Conservation (phyloP, 495 filamentous ascomycete genomes). For the Immersiella caudata region DNA sequence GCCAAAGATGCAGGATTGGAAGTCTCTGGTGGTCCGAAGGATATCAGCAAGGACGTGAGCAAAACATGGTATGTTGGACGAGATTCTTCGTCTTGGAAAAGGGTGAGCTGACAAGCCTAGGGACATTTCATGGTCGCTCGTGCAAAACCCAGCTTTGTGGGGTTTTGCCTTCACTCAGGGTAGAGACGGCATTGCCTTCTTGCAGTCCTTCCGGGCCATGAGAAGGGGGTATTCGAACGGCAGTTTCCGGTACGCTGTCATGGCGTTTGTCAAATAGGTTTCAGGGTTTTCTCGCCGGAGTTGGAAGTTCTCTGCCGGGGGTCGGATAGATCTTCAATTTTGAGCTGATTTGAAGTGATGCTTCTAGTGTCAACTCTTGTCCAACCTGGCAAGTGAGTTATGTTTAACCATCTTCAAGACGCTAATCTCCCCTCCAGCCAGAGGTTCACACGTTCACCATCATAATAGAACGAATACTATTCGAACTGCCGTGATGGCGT, state of each 20-base stretch:
- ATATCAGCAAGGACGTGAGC: constrained; percentile 58
- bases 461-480: not conserved
- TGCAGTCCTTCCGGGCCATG: constrained; percentile 63
- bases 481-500: not conserved
- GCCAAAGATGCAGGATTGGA: constrained; percentile 50
- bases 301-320: not conserved
- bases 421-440: not conserved
- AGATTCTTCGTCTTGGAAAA: not conserved
- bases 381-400: not conserved
- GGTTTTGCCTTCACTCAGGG: constrained; percentile 60
- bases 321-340: not conserved
- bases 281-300: not conserved
- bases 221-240: constrained; percentile 60
- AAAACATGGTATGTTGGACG: constrained; percentile 57
- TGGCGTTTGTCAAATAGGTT: constrained; percentile 52
- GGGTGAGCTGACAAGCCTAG: constrained; percentile 34
- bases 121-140: constrained; percentile 63
- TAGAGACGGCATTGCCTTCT: constrained; percentile 58
- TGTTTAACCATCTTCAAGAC: not conserved
- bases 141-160: constrained; percentile 60
- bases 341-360: not conserved
- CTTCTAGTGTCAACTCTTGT: not conserved
- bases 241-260: constrained; percentile 59
- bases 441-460: not conserved
- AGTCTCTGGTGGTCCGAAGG: constrained; percentile 48